phyloP scores from a whole-genome alignment of 2,329 filamentous ascomycete species.

The Exophiala sp. region DNA sequence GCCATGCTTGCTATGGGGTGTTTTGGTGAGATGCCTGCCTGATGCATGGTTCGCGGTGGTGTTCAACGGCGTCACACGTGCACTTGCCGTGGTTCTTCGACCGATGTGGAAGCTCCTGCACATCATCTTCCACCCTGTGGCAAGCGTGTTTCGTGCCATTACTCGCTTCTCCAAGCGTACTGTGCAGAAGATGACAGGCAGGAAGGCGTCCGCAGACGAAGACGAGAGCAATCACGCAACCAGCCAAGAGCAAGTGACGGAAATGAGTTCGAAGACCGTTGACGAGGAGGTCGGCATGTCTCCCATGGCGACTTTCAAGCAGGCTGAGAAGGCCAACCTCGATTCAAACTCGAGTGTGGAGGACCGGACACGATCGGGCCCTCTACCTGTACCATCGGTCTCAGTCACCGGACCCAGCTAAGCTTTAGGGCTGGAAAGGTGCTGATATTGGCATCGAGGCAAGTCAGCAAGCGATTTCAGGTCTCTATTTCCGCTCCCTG shows the following conservation, averaged over 20 bases:
- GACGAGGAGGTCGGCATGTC: constrained; percentile 1
- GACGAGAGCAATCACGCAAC: constrained; percentile 8
- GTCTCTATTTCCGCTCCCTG: too few species aligned
- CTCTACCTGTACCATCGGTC: constrained; percentile 15
- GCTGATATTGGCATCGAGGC: too few species aligned
- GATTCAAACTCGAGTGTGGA: not conserved
- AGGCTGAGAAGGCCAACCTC: not conserved
- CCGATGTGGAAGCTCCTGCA: constrained; percentile 35
- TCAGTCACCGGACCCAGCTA: constrained; percentile 18
- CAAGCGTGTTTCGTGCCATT: constrained; percentile 27
- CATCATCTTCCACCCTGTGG: constrained; percentile 32
- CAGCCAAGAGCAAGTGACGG: constrained; percentile 11
- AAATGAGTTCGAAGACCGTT: not conserved
- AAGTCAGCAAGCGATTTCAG: too few species aligned
- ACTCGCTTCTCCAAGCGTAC: constrained; percentile 25
- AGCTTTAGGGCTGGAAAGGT: not conserved
- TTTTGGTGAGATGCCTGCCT: constrained; percentile 77
- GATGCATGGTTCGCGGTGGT: constrained; percentile 55
- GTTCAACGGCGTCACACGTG: constrained; percentile 50
- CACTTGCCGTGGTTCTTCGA: constrained; percentile 52
- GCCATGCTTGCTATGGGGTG: constrained; percentile 79
- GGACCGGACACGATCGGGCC: not conserved
- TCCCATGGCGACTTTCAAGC: not conserved
- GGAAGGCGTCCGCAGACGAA: constrained; percentile 11
- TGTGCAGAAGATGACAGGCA: constrained; percentile 20